phyloP scores from a whole-genome alignment of 495 filamentous ascomycete genomes.

The Podospora pseudocomata region DNA sequence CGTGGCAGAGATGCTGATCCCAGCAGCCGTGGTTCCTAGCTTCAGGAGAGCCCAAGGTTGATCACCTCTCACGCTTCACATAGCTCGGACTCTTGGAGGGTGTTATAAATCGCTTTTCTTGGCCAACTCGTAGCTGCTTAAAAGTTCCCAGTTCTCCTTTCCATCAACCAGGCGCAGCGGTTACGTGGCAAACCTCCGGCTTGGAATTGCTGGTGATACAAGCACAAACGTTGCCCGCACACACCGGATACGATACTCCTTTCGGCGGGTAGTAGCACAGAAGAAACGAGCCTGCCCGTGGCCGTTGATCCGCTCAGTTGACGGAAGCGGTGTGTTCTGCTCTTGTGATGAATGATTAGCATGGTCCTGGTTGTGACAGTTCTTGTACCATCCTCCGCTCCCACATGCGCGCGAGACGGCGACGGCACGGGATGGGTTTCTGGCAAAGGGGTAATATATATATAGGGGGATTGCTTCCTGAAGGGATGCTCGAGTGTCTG shows the following conservation, averaged over 20 bases:
- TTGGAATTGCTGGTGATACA: background rate
- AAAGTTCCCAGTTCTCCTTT: background rate
- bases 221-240: background rate
- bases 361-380: background rate
- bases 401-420: background rate
- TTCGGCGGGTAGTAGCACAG: background rate
- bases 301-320: background rate
- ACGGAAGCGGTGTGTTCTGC: background rate
- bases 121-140: background rate
- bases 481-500: no score
- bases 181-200: background rate
- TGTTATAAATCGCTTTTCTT: background rate
- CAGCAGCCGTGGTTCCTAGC: background rate
- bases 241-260: background rate
- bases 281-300: background rate
- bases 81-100: background rate
- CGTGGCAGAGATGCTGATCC: background rate
- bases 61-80: background rate
- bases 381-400: background rate
- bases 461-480: background rate
- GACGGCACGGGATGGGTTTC: background rate
- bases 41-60: background rate
- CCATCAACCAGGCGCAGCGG: background rate
- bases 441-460: background rate
- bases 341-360: background rate